Percentiles rank a stretch among this genome's conserved stretches.
Evolutionary conservation across 2,329 filamentous ascomycete species (phyloP).

Genomic region (Fusarium buharicum): DNA sequence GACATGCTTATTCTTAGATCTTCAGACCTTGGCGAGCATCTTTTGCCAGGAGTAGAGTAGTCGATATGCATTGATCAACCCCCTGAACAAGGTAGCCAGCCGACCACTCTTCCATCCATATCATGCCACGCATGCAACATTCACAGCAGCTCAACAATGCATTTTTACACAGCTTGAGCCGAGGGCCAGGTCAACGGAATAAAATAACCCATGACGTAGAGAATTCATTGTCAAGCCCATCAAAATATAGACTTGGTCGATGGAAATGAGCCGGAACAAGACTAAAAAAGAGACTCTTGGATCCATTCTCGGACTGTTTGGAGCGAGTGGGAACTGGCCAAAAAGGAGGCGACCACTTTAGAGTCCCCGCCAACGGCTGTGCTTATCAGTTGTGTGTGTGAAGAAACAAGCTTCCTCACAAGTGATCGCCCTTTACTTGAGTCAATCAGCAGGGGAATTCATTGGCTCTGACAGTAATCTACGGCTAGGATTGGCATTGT

Average conservation of each 20-base stretch:
- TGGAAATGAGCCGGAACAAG: conserved; percentile 13
- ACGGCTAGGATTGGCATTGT: background rate
- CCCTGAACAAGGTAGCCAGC: background rate
- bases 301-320: conserved; percentile 13
- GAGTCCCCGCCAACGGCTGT: conserved; percentile 6
- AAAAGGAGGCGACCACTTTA: conserved; percentile 39
- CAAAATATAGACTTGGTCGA: too few species aligned
- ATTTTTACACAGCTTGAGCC: background rate
- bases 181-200: background rate
- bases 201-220: conserved; percentile 3
- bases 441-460: background rate
- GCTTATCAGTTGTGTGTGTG: conserved; percentile 9
- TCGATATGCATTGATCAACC: background rate
- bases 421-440: background rate
- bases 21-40: conserved; percentile 1
- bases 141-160: background rate
- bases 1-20: conserved; percentile 23
- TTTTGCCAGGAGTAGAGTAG: background rate
- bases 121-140: background rate
- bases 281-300: conserved; percentile 1
- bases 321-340: conserved; percentile 16
- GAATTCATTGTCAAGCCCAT: background rate
- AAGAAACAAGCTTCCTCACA: too few species aligned
- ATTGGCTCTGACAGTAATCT: background rate
- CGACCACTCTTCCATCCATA: background rate